Evolutionary conservation across 169 alveolate species (phyloP).

Genomic region (Plasmodium vinckei): DNA sequence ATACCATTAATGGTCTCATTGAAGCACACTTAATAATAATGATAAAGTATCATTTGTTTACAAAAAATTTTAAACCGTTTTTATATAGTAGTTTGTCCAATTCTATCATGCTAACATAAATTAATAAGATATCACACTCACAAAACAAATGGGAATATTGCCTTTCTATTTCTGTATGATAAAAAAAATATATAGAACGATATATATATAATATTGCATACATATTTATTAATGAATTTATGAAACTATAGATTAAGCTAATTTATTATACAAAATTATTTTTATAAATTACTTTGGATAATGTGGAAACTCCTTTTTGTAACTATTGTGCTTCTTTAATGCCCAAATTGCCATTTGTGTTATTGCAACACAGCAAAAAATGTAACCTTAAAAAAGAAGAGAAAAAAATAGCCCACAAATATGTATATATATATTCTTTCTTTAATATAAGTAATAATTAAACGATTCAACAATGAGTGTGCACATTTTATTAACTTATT

Average conservation of each 20-base stretch:
- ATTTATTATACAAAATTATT: neutral
- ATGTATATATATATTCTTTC: too few relatives aligned
- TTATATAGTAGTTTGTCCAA: too few relatives aligned
- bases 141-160: conserved; percentile 92
- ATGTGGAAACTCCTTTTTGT: conserved; percentile 92
- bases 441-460: too few relatives aligned
- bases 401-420: neutral
- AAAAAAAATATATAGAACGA: neutral
- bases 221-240: neutral
- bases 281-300: conserved; percentile 82
- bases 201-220: neutral
- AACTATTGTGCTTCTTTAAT: conserved; percentile 91
- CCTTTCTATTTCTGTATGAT: conserved; percentile 85
- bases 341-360: conserved; percentile 95
- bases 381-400: conserved; percentile 76
- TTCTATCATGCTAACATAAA: too few relatives aligned
- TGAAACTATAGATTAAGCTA: neutral
- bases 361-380: conserved; percentile 83
- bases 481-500: too few relatives aligned
- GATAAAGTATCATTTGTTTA: too few relatives aligned
- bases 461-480: too few relatives aligned
- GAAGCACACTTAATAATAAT: too few relatives aligned
- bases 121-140: conserved; percentile 61
- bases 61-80: too few relatives aligned
- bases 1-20: too few relatives aligned